These are phyloP conservation scores for Daucus carota DNA, from an alignment of 129 eudicot genomes.

Conservation along the genomic window DNA sequence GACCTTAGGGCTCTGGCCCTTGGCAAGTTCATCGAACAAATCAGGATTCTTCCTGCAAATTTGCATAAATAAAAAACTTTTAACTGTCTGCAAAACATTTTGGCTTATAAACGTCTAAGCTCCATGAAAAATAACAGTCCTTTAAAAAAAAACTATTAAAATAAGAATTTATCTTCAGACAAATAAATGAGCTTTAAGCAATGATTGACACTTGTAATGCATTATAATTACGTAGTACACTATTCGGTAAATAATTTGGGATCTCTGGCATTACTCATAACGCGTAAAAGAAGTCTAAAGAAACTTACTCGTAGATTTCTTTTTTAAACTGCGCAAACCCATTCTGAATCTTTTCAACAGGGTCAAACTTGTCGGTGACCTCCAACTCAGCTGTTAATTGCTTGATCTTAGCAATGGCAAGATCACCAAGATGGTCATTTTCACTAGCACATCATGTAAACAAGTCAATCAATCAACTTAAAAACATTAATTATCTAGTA, in stretches of 20 bases:
- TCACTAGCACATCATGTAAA: conserved; percentile 28
- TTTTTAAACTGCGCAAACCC: conserved; percentile 79
- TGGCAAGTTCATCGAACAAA: conserved; percentile 60
- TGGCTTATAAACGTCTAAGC: background rate
- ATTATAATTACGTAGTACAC: too few relatives aligned
- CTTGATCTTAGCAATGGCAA: conserved; percentile 66
- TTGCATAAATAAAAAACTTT: background rate
- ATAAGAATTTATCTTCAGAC: background rate
- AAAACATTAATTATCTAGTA: background rate
- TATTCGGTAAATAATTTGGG: background rate
- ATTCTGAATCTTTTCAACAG: conserved; percentile 53
- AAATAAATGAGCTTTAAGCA: too few relatives aligned
- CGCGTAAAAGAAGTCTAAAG: background rate
- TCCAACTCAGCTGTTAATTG: conserved; percentile 67
- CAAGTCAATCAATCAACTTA: background rate
- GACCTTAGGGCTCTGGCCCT: conserved; percentile 87
- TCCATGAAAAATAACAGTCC: background rate
- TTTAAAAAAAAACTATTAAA: too few relatives aligned
- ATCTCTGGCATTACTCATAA: background rate
- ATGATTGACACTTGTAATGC: too few relatives aligned
- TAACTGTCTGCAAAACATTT: background rate
- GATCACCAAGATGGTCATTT: conserved; percentile 39
- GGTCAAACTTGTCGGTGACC: conserved; percentile 32
- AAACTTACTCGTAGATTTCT: conserved; percentile 73
- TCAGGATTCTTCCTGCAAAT: conserved; percentile 49